Evolutionary conservation across 2,329 filamentous ascomycete genomes (phyloP).

Genomic region (Nothophaeocryptopus gaeumannii): DNA sequence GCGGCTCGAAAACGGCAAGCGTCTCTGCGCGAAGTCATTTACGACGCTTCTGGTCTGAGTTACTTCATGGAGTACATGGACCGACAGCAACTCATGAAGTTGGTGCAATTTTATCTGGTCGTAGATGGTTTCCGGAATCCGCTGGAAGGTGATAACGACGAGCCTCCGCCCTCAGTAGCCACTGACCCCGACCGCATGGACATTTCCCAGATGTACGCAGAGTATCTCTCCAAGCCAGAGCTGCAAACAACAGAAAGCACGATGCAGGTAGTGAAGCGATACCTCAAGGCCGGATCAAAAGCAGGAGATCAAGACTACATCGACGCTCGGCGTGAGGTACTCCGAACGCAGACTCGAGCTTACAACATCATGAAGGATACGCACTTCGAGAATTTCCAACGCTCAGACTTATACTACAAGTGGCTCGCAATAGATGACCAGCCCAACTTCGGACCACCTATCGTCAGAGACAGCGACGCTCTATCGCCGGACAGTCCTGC

Average conservation of each 20-base stretch:
- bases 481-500: slow-evolving; percentile 19
- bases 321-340: slow-evolving; percentile 73
- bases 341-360: slow-evolving; percentile 77
- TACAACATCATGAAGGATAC: slow-evolving; percentile 79
- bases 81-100: slow-evolving; percentile 75
- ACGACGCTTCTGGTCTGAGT: slow-evolving; percentile 84
- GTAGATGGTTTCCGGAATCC: slow-evolving; percentile 95
- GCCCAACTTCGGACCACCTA: slow-evolving; percentile 33
- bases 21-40: slow-evolving; percentile 78
- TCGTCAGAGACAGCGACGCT: slow-evolving; percentile 13
- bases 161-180: slow-evolving; percentile 50
- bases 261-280: slow-evolving; percentile 68
- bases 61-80: slow-evolving; percentile 99
- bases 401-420: slow-evolving; percentile 93
- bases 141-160: slow-evolving; percentile 78
- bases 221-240: slow-evolving; percentile 79
- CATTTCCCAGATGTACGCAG: slow-evolving; percentile 85
- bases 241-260: slow-evolving; percentile 71
- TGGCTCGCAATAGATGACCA: slow-evolving; percentile 82
- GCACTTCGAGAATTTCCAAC: slow-evolving; percentile 82
- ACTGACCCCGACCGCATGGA: slow-evolving; percentile 81
- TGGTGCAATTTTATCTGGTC: slow-evolving; percentile 98
- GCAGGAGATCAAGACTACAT: slow-evolving; percentile 81
- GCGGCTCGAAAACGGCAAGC: slow-evolving; percentile 70
- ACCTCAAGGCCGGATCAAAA: slow-evolving; percentile 71